Percentiles rank a stretch among this genome's conserved stretches.
Conservation (phyloP, 2,329 filamentous ascomycete genomes). For the Colletotrichum noveboracense region DNA sequence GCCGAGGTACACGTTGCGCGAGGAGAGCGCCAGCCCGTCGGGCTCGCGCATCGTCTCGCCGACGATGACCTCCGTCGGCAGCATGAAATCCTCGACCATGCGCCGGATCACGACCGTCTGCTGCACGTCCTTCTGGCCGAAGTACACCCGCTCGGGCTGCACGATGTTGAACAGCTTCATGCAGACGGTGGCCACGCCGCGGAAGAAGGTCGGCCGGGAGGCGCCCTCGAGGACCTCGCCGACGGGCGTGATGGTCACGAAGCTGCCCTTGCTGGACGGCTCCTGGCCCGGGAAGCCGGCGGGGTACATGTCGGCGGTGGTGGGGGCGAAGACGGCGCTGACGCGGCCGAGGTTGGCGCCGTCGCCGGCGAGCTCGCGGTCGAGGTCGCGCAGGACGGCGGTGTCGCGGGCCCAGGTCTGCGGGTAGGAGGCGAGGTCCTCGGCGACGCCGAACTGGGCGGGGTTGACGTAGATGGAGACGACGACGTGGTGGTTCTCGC, state of each 20-base stretch:
- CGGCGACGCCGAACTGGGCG: slow-evolving; percentile 88
- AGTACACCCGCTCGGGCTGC: slow-evolving; percentile 76
- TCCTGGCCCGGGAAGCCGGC: slow-evolving; percentile 76
- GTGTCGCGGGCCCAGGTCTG: slow-evolving; percentile 86
- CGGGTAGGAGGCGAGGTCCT: slow-evolving; percentile 89
- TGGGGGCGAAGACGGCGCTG: slow-evolving; percentile 85
- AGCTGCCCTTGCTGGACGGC: slow-evolving; percentile 80
- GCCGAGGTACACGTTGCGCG: slow-evolving; percentile 92
- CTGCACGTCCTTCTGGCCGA: slow-evolving; percentile 98
- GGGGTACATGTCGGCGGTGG: slow-evolving; percentile 86
- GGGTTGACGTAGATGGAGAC: slow-evolving; percentile 97
- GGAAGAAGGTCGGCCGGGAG: slow-evolving; percentile 91
- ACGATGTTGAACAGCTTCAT: slow-evolving; percentile 71
- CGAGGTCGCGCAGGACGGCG: slow-evolving; percentile 68
- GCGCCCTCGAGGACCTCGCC: slow-evolving; percentile 82
- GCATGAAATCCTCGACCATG: slow-evolving; percentile 86
- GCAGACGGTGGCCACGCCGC: slow-evolving; percentile 94
- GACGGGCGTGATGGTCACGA: slow-evolving; percentile 89
- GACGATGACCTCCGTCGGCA: slow-evolving; percentile 77
- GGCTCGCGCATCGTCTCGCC: slow-evolving; percentile 75
- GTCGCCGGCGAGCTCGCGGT: slow-evolving; percentile 72
- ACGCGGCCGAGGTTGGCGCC: slow-evolving; percentile 70
- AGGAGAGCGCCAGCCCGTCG: slow-evolving; percentile 90
- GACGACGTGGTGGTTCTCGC: slow-evolving; percentile 84
- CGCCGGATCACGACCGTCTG: slow-evolving; percentile 89